Evolutionary conservation across 140 eudicot species (phyloP), one percentile per base, ranked within the genome.

Genomic region (Eryngium alpinum): DNA sequence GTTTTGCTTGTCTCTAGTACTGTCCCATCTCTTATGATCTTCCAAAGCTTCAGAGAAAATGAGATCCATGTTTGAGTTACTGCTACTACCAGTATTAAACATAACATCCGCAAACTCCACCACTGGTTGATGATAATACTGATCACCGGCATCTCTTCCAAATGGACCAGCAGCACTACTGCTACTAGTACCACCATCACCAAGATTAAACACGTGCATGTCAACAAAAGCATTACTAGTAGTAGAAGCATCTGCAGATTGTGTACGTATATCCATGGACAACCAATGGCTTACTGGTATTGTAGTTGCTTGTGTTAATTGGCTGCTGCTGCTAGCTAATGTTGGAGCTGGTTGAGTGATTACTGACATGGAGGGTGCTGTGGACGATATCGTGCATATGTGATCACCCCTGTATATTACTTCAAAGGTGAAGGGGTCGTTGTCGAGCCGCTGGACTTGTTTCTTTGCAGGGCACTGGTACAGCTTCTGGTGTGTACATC

Each of bases 401-500:
- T 92, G 99, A 3, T 89, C 83, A 10, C 91, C 97, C 1, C 92
- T 87, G 75, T 95, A 95, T 28, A 88, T 87, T 49, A 93, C 91
- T 83, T 88, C 91, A 67, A 87, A 92, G 2, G 84, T 93, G 85
- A n/a, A 74, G 65, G 97, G 96, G 75, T 95, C 93, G 33, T 91
- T 52, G 77, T 91, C 94, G 9, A 93, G 90, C 10, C 97, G 89
- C 79, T 95, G 99, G 56, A 95, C 97, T 83, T 95, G 99, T 80
- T 95, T 95, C 60, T 95, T 95, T 5, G 97, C 99, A 4, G 90
- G 96, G 67, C 99, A 95, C 22, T 87, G 69, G 89, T 91, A 95
- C 32, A 91, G 49, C 34, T 91, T 95, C 67, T 92, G 97, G 75
- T 95, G 97, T 78, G 99, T 95, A 81, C 99, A 95, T 84, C 97